Conservation (phyloP, 2,329 filamentous ascomycete species). For the Tolypocladium paradoxum region DNA sequence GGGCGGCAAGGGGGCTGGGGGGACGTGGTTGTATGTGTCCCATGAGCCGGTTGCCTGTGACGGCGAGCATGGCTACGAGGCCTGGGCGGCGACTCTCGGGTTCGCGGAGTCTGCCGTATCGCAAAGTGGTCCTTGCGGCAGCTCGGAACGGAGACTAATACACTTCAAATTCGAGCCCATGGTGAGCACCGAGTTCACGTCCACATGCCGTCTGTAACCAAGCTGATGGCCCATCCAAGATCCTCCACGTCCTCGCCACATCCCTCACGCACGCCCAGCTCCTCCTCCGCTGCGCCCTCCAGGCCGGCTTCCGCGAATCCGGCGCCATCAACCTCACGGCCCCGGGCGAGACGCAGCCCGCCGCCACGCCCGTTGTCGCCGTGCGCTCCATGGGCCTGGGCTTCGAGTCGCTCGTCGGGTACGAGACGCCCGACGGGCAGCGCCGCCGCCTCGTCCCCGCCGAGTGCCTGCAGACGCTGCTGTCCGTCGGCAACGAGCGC, state of each 20-base stretch:
- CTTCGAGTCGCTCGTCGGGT: conserved; percentile 71
- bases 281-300: conserved; percentile 63
- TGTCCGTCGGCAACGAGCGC: conserved; percentile 62
- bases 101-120: conserved; percentile 14
- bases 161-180: conserved; percentile 94
- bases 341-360: conserved; percentile 17
- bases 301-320: conserved; percentile 82
- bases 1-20: conserved; percentile 77
- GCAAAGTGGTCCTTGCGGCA: conserved; percentile 10
- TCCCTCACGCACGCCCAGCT: conserved; percentile 65
- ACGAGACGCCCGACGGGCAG: conserved; percentile 25
- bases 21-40: conserved; percentile 79
- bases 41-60: conserved; percentile 49
- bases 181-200: conserved; percentile 47
- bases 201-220: background rate
- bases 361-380: conserved; percentile 61
- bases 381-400: conserved; percentile 74
- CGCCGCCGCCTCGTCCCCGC: conserved; percentile 46
- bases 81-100: conserved; percentile 19
- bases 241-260: conserved; percentile 75
- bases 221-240: conserved; percentile 39
- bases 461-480: conserved; percentile 55
- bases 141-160: conserved; percentile 39
- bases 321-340: conserved; percentile 60
- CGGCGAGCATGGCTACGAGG: conserved; percentile 11